Percentiles rank a stretch among this genome's conserved stretches.
phyloP scores from a whole-genome alignment of 768 basidiomycete species.

The Dictyophora rubrovolvata region DNA sequence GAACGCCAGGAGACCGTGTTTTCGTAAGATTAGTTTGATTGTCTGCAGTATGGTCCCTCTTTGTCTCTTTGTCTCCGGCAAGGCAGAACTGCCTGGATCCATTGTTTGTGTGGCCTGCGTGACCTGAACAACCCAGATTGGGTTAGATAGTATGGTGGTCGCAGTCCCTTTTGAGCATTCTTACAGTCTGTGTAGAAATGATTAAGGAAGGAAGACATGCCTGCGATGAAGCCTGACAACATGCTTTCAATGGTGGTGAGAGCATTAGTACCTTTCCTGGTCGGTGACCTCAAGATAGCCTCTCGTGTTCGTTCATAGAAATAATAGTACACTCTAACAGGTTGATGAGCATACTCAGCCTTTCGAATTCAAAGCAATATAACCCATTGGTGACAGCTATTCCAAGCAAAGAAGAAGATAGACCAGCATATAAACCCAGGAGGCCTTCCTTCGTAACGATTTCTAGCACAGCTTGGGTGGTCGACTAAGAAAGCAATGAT shows the following conservation, averaged over 20 bases:
- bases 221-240: slow-evolving; percentile 78
- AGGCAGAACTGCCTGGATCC: slow-evolving; percentile 15
- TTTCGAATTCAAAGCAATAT: background rate
- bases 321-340: slow-evolving; percentile 77
- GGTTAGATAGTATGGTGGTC: slow-evolving; percentile 83
- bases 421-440: slow-evolving; percentile 75
- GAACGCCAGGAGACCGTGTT: slow-evolving; percentile 72
- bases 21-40: slow-evolving; percentile 54
- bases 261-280: slow-evolving; percentile 47
- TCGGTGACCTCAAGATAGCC: slow-evolving; percentile 37
- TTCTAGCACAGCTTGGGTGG: slow-evolving; percentile 57
- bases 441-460: slow-evolving; percentile 80
- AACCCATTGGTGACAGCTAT: slow-evolving; percentile 91
- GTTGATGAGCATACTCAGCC: background rate
- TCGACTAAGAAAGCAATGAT: slow-evolving; percentile 33
- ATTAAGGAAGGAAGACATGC: slow-evolving; percentile 25
- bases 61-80: background rate
- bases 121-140: slow-evolving; percentile 95
- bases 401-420: slow-evolving; percentile 76
- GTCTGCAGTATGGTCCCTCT: slow-evolving; percentile 60
- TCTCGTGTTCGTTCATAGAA: slow-evolving; percentile 71
- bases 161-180: slow-evolving; percentile 53
- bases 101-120: slow-evolving; percentile 67
- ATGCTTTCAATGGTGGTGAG: slow-evolving; percentile 85
- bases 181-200: background rate